Evolutionary conservation across 345 rosid species (phyloP).

Genomic region (Citrus australasica): DNA sequence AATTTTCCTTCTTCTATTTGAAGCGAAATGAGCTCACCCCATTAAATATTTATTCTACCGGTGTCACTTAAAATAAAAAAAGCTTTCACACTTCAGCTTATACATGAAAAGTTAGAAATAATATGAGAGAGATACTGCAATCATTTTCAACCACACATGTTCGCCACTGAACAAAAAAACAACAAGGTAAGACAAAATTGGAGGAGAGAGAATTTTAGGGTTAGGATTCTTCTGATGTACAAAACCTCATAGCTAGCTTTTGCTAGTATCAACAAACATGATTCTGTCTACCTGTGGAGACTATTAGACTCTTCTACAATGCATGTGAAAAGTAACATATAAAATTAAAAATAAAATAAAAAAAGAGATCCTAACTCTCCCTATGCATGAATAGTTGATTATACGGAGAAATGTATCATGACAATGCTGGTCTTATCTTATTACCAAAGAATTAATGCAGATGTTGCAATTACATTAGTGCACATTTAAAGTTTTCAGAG

Average conservation of each 20-base stretch:
- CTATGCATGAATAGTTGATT: not conserved
- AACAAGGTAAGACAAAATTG: constrained; percentile 17
- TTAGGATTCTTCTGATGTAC: constrained; percentile 22
- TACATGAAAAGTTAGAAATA: constrained; percentile 13
- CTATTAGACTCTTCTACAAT: constrained; percentile 26
- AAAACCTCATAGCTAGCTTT: not conserved
- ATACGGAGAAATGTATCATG: not conserved
- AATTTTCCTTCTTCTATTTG: not conserved
- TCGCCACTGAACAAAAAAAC: constrained; percentile 16
- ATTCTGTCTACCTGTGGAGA: constrained; percentile 32
- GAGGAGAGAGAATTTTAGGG: constrained; percentile 1
- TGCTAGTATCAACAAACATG: constrained; percentile 26
- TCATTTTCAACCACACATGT: constrained; percentile 2
- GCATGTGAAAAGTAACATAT: constrained; percentile 22
- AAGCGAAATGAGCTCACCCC: not conserved
- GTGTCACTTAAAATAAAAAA: constrained; percentile 1
- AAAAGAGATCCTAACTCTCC: not conserved
- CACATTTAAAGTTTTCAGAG: constrained; percentile 18
- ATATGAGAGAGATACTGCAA: constrained; percentile 20
- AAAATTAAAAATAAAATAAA: too few species aligned
- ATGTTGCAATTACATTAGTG: not conserved
- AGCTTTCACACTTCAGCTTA: not conserved
- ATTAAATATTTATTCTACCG: not conserved
- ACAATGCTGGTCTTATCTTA: not conserved
- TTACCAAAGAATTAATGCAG: not conserved